These are phyloP conservation scores for Diaporthe eres DNA, from an alignment of 2,329 filamentous ascomycete species.

Conservation along the genomic window DNA sequence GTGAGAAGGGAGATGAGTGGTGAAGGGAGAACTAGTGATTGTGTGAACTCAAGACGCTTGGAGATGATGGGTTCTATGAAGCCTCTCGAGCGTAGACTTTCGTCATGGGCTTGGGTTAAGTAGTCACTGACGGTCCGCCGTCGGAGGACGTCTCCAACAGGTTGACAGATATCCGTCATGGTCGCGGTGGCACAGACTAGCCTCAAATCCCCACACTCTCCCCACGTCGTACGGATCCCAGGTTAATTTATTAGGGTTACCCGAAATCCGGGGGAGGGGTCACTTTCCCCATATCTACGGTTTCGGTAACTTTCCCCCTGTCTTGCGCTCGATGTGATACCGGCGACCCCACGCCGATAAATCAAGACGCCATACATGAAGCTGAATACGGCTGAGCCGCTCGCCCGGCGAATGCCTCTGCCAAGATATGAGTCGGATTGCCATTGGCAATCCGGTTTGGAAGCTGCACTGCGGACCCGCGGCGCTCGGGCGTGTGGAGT, in stretches of 20 bases:
- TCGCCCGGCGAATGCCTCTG: not conserved
- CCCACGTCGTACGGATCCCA: slow-evolving; percentile 13
- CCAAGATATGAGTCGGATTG: not conserved
- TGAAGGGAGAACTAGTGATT: not conserved
- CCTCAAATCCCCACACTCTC: slow-evolving; percentile 12
- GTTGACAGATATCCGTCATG: slow-evolving; percentile 33
- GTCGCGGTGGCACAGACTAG: not conserved
- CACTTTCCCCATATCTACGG: not conserved
- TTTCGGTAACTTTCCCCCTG: not conserved
- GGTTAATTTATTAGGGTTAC: slow-evolving; percentile 5
- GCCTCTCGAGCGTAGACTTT: not conserved
- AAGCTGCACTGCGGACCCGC: not conserved
- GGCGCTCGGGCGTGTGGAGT: not conserved
- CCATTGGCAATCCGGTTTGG: not conserved
- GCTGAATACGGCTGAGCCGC: not conserved
- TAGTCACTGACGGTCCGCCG: not conserved
- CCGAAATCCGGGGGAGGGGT: slow-evolving; percentile 36
- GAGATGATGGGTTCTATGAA: not conserved
- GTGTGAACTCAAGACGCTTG: not conserved
- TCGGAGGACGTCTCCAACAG: slow-evolving; percentile 3
- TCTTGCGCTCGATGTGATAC: not conserved
- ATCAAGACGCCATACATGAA: not conserved
- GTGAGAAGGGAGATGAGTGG: not conserved
- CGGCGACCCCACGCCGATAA: not conserved
- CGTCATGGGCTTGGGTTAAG: not conserved